Evolutionary conservation across 164 flowering plant species (phyloP).

Genomic region (Dillenia suffruticosa): DNA sequence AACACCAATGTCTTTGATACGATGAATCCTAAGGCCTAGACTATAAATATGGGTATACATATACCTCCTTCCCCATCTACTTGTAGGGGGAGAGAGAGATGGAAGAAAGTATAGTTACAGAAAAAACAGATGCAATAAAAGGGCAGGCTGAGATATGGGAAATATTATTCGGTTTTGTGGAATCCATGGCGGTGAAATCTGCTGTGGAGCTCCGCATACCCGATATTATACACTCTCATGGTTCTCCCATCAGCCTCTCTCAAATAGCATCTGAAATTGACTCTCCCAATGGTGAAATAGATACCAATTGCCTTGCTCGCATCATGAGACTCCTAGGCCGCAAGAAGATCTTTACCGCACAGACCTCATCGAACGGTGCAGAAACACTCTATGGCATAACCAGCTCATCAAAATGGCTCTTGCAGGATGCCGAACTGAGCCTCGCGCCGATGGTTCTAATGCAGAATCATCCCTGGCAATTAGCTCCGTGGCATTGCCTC

Average conservation of each 20-base stretch:
- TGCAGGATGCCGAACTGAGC: constrained; percentile 18
- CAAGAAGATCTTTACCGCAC: constrained; percentile 24
- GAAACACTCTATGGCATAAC: constrained; percentile 30
- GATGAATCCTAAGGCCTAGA: no score
- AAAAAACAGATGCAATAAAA: constrained; percentile 8
- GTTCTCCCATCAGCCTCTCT: constrained; percentile 26
- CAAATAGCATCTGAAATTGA: constrained; percentile 20
- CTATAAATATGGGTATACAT: no score
- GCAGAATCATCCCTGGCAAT: constrained; percentile 19
- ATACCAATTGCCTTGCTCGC: constrained; percentile 30
- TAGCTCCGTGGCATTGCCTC: constrained; percentile 29
- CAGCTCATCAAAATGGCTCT: constrained; percentile 25
- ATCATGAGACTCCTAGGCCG: constrained; percentile 45
- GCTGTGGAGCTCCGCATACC: constrained; percentile 45
- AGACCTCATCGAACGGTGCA: constrained; percentile 9
- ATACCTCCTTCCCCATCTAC: no score
- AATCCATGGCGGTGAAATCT: constrained; percentile 40
- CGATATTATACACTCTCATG: constrained; percentile 38
- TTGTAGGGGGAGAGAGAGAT: background rate
- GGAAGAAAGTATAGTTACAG: background rate
- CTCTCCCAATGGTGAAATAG: constrained; percentile 11
- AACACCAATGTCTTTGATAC: no score
- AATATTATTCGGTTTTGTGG: constrained; percentile 29
- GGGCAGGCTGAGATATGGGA: constrained; percentile 39
- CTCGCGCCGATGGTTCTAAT: constrained; percentile 22